These are phyloP conservation scores for Senna siamea DNA, from an alignment of 306 rosid species.

Conservation along the genomic window DNA sequence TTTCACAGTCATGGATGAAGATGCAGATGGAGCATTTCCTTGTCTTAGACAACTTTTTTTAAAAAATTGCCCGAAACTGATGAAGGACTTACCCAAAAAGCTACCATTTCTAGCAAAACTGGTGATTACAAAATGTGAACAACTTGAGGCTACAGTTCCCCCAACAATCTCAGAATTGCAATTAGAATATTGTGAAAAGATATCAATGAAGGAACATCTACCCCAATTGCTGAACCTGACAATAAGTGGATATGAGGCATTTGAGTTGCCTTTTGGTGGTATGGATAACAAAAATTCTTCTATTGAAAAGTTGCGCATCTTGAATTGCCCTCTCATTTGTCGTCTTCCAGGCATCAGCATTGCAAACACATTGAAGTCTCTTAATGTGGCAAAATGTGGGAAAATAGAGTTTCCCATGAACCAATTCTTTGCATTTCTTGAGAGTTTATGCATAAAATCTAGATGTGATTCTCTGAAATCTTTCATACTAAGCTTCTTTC, in stretches of 20 bases:
- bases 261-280: background rate
- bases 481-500: background rate
- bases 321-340: background rate
- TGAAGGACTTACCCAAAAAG: background rate
- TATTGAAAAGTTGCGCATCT: background rate
- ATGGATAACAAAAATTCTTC: background rate
- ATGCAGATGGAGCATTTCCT: conserved; percentile 2
- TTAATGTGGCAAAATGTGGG: conserved; percentile 1
- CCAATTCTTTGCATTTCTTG: conserved; percentile 7
- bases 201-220: background rate
- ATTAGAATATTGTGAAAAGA: background rate
- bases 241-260: background rate
- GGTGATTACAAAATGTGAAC: conserved; percentile 4
- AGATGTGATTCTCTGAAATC: conserved; percentile 18
- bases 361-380: background rate
- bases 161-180: background rate
- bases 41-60: background rate
- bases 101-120: background rate
- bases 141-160: conserved; percentile 19
- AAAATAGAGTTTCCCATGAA: conserved; percentile 6
- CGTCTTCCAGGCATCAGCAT: background rate
- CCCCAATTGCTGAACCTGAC: background rate
- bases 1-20: background rate
- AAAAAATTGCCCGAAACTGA: conserved; percentile 25
- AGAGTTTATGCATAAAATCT: background rate